Conservation (phyloP, 306 rosid species). For the Purshia tridentata region DNA sequence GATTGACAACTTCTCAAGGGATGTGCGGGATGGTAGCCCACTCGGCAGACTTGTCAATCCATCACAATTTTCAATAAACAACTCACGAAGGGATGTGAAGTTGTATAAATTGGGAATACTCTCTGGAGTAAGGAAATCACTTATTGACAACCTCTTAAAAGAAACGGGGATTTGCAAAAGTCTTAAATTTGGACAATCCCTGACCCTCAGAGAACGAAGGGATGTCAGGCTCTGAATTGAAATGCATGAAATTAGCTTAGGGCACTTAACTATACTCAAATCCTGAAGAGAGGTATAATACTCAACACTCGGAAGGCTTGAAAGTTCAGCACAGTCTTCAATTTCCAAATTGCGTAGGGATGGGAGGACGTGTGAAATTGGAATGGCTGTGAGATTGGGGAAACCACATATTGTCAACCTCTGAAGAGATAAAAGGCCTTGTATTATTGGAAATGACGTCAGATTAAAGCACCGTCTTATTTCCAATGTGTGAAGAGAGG, state of each 20-base stretch:
- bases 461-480: neutral
- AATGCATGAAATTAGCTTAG: no score
- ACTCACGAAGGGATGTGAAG: neutral
- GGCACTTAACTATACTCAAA: neutral
- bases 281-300: neutral
- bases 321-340: neutral
- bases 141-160: no score
- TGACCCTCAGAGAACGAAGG: no score
- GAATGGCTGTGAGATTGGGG: neutral
- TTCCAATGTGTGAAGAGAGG: neutral
- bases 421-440: neutral
- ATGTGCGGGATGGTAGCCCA: neutral
- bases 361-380: neutral
- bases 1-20: no score
- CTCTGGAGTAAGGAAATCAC: no score
- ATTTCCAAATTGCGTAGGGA: neutral
- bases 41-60: neutral
- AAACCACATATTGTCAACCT: no score
- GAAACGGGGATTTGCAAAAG: no score
- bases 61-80: fast-evolving
- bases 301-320: neutral
- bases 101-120: no score
- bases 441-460: neutral
- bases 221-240: no score
- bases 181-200: no score